Evolutionary conservation across 2,329 filamentous ascomycete genomes (phyloP).

Genomic region (Lasiodiplodia hormozganensis): DNA sequence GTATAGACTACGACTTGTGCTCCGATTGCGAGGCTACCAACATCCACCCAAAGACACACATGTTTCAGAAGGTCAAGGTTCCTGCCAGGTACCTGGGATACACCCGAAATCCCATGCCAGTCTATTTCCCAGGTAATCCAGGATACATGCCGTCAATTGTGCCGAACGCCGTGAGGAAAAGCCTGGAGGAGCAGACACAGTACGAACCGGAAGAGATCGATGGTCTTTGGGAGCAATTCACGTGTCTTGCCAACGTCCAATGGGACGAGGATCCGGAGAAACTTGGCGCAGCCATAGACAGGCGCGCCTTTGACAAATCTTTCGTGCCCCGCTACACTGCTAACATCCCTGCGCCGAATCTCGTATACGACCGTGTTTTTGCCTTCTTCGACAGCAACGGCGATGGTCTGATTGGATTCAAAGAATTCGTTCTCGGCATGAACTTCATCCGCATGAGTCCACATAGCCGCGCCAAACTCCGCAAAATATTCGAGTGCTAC

Average conservation of each 20-base stretch:
- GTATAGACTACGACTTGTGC: slow-evolving; percentile 93
- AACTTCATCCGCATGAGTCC: slow-evolving; percentile 59
- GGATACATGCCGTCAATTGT: slow-evolving; percentile 72
- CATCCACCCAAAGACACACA: slow-evolving; percentile 84
- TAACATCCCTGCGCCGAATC: slow-evolving; percentile 78
- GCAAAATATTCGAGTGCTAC: slow-evolving; percentile 83
- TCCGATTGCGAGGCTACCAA: slow-evolving; percentile 84
- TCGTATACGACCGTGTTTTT: slow-evolving; percentile 96
- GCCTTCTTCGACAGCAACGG: slow-evolving; percentile 92
- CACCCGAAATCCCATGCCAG: slow-evolving; percentile 77
- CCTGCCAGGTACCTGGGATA: slow-evolving; percentile 83
- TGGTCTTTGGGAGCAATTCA: slow-evolving; percentile 96
- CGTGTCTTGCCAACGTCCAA: slow-evolving; percentile 86
- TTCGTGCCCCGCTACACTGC: slow-evolving; percentile 85
- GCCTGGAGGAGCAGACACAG: slow-evolving; percentile 54
- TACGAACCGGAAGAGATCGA: slow-evolving; percentile 87
- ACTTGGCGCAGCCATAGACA: slow-evolving; percentile 83
- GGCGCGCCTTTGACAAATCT: slow-evolving; percentile 89
- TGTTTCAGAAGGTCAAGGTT: slow-evolving; percentile 95
- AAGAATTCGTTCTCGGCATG: slow-evolving; percentile 87
- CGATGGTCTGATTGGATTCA: slow-evolving; percentile 88
- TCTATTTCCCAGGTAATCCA: slow-evolving; percentile 90
- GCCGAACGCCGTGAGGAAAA: slow-evolving; percentile 70
- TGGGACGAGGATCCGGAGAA: slow-evolving; percentile 82
- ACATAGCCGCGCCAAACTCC: slow-evolving; percentile 57